Base-by-base conservation (phyloP, 176 grass and related monocot species). In the Eremochloa ophiuroides region DNA sequence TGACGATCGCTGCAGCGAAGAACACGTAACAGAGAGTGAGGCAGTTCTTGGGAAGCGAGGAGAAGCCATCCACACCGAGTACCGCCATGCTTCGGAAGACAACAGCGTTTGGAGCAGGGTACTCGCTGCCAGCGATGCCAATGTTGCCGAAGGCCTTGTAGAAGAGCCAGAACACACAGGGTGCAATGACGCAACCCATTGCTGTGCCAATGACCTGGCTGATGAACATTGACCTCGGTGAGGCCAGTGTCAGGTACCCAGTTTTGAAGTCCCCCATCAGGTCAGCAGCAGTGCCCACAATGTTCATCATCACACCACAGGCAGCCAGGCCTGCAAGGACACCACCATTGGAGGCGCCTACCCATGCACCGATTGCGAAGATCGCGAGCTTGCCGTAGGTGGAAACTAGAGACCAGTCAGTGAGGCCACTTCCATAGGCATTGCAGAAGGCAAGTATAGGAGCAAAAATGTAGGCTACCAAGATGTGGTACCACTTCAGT, bases 371-470 rank as follows among this genome's bases (percentile, higher is more conserved):
- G 62, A 94, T 88, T 7, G 87, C 38, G 63, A 97, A 97, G 39
- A 97, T 97, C 1, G 89, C 85, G 26, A 97, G 91, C 83, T 97
- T 97, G 39, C 94, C 94, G 11, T 94, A 94, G 64, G 91, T 88
- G 7, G 87, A 92, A 0, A 91, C 89, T 40, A 97, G 85, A 17
- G 91, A 94, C 94, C 94, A 97, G 38, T 97, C 94, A 0, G 91
- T 97, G 44, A 97, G 91, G 13, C 94, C 94, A 10, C 12, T 9
- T 71, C 69, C 69, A 29, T 71, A 71, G 41, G 69, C 69, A 71
- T 71, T 71, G 69, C 69, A 71, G 41, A 71, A 71, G 69, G 69
- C 69, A 10, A 71, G 69, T 29, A 47, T 7, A 46, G 69, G 69
- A 71, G 69, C 69, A 71, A 71, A 71, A 71, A 71, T 71, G 41